Conservation (phyloP, 768 basidiomycete species). For the Lentinula raphanica region DNA sequence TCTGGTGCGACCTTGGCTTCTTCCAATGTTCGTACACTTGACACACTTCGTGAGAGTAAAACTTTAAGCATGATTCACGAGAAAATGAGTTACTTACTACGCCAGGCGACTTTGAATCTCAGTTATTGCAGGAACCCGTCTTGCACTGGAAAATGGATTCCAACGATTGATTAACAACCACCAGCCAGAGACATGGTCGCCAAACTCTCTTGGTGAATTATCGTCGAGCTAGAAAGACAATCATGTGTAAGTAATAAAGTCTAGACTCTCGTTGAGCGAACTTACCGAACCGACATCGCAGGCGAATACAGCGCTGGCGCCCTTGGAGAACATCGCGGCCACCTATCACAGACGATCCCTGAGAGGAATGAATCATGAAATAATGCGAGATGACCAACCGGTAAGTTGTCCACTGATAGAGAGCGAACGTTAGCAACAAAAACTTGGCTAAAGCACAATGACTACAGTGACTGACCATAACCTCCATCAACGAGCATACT, state of each 20-base stretch:
- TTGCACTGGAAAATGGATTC: constrained; percentile 82
- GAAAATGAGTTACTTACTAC: constrained; percentile 59
- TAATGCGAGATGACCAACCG: constrained; percentile 42
- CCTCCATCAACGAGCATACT: constrained; percentile 88
- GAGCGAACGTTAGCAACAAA: neutral
- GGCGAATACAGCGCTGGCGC: constrained; percentile 86
- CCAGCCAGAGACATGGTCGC: constrained; percentile 94
- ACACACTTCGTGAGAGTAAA: constrained; percentile 58
- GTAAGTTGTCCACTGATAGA: constrained; percentile 76
- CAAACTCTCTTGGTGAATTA: constrained; percentile 90
- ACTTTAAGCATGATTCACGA: neutral
- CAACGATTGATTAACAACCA: constrained; percentile 91
- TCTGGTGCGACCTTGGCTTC: constrained; percentile 89
- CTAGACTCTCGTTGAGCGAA: constrained; percentile 2
- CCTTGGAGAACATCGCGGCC: constrained; percentile 86
- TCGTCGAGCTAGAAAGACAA: constrained; percentile 66
- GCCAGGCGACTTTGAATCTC: constrained; percentile 93
- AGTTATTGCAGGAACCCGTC: constrained; percentile 79
- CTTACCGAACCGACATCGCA: constrained; percentile 87
- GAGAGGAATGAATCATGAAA: neutral
- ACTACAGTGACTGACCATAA: constrained; percentile 47
- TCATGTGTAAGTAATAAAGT: neutral
- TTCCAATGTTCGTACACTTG: constrained; percentile 90
- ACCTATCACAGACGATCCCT: constrained; percentile 46
- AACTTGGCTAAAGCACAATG: constrained; percentile 8